Base-by-base conservation (phyloP, 805 yeast species). In the Metschnikowia bowlesiae region DNA sequence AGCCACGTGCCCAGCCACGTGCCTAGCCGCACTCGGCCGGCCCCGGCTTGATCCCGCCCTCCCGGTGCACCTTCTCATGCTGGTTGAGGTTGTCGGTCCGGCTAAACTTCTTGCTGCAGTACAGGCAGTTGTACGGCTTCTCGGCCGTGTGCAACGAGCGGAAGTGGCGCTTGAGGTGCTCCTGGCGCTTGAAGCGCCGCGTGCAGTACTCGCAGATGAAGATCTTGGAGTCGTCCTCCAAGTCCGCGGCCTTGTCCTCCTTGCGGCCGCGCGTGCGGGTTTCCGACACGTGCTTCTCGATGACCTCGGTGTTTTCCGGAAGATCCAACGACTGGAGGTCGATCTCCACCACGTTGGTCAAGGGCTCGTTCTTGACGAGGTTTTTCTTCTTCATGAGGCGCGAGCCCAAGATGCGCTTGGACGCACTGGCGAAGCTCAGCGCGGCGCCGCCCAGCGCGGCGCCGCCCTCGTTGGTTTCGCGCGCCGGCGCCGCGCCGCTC, bases 151-250 rank as follows among this genome's bases (percentile, higher is more conserved):
- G 94, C 52, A 86, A 71, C 16, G 89, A 82, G 51, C 91, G 70
- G 62, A 83, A 80, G 60, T 86, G 94, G 52, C 94, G 75, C 62
- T 84, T 84, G 57, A 86, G 68, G 64, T 86, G 94, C 60, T 86
- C 94, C 63, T 85, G 89, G 57, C 94, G 75, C 62, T 84, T 82
- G 67, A 86, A 86, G 36, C 78, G 62, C 56, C 91, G 75, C 44
- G 78, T 74, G 63, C 92, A 85, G 59, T 74, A 78, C 32, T 78
- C 79, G 63, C 91, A 85, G 31, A 79, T 78, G 61, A 77, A 85
- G 39, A 81, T 81, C 65, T 84, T 84, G 9, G 76, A 46, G 54
- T 71, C 74, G 54, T 73, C 78, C 44, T 62, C 64, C 60, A 71
- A 54, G 59, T 82, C 87, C 16, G 80, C 82, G 45, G 78, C 80